Evolutionary conservation across 139 green algal genomes (phyloP), one percentile per base, ranked within the genome.

Genomic region (Volvox reticuliferus): DNA sequence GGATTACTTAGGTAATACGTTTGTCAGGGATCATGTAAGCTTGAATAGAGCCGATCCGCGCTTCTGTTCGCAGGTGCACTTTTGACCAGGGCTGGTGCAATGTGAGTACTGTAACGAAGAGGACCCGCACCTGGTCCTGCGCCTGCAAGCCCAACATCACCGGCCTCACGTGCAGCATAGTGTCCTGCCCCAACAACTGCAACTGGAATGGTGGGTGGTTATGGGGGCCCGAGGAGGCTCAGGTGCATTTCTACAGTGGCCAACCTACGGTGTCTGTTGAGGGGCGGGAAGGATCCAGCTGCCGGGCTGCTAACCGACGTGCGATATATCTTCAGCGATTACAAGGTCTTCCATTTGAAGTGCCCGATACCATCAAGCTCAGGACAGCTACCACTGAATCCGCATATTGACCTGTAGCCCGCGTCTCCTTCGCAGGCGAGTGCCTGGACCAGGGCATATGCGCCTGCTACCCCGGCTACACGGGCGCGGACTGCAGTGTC

Each of bases 401-500:
- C 67, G 9, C 12, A 24, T 28, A 5, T 75, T 75, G 67, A 26
- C 67, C 67, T 55, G 44, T 55, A 5, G 5, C 9, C 24, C 65
- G 1, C 71, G 18, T 79, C 28, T 79, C 14, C 71, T 2, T 18
- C 14, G 71, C 68, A 80, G 91, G 91, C 30, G 86, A 71, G n/a
- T 93, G 91, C 61, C 71, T 93, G 13, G 86, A 93, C 65, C 79
- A 80, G 65, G 73, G 79, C n/a, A 30, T 93, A 2, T 93, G 91
- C 73, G 22, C 79, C 71, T 93, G 91, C 91, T 93, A 75, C 78
- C 91, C 91, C 1, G 91, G 91, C 79, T 93, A 75, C 79, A n/a
- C 0, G 3, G 91, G 91, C 0, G 0, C 55, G 44, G 79, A 82
- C 68, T 93, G 91, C 79, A 30, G 69, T 17, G 0, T 17, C 5